A percentile compares a stretch with the other conserved stretches of the same genome.
Evolutionary conservation across 805 yeast species (phyloP).

Genomic region (Metschnikowia borealis): DNA sequence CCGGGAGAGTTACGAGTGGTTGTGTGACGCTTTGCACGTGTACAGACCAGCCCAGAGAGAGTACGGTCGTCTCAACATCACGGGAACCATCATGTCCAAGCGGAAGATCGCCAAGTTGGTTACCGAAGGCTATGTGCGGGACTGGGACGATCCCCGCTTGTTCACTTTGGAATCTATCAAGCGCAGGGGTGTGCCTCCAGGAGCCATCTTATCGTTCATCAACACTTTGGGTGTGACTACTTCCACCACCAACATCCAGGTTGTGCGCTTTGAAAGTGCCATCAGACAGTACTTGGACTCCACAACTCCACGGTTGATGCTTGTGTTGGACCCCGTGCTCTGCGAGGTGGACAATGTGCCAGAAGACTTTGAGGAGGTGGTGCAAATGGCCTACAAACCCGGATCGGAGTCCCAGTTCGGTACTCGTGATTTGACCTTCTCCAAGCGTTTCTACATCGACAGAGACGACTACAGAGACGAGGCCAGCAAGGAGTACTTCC

Average conservation of each 20-base stretch:
- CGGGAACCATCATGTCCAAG: conserved; percentile 92
- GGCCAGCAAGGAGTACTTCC: conserved; percentile 70
- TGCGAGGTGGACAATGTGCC: conserved; percentile 77
- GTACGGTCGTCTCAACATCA: conserved; percentile 91
- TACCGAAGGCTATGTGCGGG: conserved; percentile 75
- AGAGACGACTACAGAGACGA: conserved; percentile 73
- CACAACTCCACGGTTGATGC: conserved; percentile 92
- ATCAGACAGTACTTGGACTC: conserved; percentile 84
- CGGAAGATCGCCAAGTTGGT: conserved; percentile 94
- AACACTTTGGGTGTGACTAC: conserved; percentile 97
- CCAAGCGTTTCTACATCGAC: conserved; percentile 79
- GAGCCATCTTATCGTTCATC: conserved; percentile 89
- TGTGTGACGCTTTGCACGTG: conserved; percentile 90
- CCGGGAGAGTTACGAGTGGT: conserved; percentile 96
- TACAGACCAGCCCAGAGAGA: conserved; percentile 99
- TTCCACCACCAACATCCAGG: conserved; percentile 86
- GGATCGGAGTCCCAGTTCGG: conserved; percentile 62
- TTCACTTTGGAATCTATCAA: conserved; percentile 91
- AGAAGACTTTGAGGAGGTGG: conserved; percentile 65
- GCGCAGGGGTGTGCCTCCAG: conserved; percentile 98
- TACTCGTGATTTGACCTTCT: conserved; percentile 62
- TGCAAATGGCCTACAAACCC: conserved; percentile 86
- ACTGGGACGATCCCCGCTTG: conserved; percentile 98
- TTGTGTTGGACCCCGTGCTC: conserved; percentile 81
- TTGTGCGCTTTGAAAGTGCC: conserved; percentile 81